Evolutionary conservation across 2,329 filamentous ascomycete genomes (phyloP).

Genomic region (Pleoardoris graminearum): DNA sequence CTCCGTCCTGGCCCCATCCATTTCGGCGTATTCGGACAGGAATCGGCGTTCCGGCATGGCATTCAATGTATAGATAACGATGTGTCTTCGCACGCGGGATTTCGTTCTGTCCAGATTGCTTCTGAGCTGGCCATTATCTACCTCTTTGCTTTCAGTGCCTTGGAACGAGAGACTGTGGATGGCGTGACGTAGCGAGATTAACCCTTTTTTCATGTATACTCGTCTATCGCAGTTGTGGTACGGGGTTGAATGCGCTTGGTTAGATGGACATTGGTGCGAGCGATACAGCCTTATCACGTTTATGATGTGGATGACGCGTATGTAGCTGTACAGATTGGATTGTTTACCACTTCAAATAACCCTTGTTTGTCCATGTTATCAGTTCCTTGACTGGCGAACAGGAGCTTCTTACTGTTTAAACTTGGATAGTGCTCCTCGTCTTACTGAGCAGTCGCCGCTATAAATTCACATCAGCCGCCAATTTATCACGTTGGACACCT

Average conservation of each 20-base stretch:
- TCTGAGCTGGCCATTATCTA: slow-evolving; percentile 8
- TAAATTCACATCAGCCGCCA: no score
- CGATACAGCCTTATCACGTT: neutral
- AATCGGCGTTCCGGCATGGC: slow-evolving; percentile 23
- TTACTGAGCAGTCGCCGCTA: no score
- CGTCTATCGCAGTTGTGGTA: neutral
- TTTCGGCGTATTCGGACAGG: slow-evolving; percentile 14
- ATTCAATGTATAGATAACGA: slow-evolving; percentile 10
- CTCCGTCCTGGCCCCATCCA: slow-evolving; percentile 17
- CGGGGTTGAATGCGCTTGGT: neutral
- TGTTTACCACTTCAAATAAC: no score
- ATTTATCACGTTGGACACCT: no score
- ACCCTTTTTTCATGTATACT: slow-evolving; percentile 2
- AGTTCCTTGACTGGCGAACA: no score
- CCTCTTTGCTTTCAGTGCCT: slow-evolving; percentile 2
- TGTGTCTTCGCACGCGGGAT: neutral
- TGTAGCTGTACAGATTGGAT: slow-evolving; percentile 8
- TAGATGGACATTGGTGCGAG: neutral
- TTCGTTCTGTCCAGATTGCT: slow-evolving; percentile 3
- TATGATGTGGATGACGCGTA: neutral
- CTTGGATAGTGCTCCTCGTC: no score
- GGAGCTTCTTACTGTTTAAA: no score
- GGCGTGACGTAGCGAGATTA: neutral
- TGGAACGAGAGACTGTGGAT: neutral
- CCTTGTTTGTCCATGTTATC: no score